These are phyloP conservation scores for Rhynchospora pubera DNA, from an alignment of 176 grass and related monocot species.

Conservation along the genomic window DNA sequence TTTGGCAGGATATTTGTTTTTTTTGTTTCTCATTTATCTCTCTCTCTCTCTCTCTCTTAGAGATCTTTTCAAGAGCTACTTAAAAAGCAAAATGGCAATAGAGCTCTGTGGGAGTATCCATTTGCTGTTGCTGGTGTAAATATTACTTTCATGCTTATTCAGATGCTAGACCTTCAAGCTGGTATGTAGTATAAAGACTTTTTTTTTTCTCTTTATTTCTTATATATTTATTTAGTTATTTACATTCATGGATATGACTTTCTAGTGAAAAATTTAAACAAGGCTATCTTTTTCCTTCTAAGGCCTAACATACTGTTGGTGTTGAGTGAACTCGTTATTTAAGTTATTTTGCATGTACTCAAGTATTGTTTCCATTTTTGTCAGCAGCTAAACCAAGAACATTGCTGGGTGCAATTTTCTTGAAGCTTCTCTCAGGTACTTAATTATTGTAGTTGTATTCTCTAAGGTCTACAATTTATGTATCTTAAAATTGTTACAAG, in stretches of 20 bases:
- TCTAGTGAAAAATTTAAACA: not conserved
- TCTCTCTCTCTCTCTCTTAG: conserved; percentile 27
- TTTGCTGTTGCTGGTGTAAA: conserved; percentile 85
- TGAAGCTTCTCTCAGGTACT: conserved; percentile 71
- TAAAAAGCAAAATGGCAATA: conserved; percentile 51
- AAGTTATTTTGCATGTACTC: not conserved
- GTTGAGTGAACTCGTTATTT: not conserved
- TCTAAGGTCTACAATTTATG: not conserved
- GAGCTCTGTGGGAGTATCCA: conserved; percentile 71
- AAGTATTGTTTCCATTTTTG: conserved; percentile 16
- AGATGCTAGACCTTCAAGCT: conserved; percentile 81
- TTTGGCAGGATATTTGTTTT: not conserved
- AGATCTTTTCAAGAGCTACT: conserved; percentile 70
- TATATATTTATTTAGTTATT: not conserved
- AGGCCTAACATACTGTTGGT: not conserved
- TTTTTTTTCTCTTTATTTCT: conserved; percentile 14
- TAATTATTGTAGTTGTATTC: conserved; percentile 11
- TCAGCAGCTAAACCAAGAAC: conserved; percentile 74
- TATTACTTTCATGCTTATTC: conserved; percentile 86
- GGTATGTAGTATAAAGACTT: conserved; percentile 35
- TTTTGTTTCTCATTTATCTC: conserved; percentile 2
- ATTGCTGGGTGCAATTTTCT: conserved; percentile 65
- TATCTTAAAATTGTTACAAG: not conserved
- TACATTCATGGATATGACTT: not conserved
- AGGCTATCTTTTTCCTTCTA: conserved; percentile 4